Percentiles rank a stretch among this genome's conserved stretches.
Evolutionary conservation across 371 early-diverging fungal species (phyloP).

Genomic region (Syncephalastrum sp.): DNA sequence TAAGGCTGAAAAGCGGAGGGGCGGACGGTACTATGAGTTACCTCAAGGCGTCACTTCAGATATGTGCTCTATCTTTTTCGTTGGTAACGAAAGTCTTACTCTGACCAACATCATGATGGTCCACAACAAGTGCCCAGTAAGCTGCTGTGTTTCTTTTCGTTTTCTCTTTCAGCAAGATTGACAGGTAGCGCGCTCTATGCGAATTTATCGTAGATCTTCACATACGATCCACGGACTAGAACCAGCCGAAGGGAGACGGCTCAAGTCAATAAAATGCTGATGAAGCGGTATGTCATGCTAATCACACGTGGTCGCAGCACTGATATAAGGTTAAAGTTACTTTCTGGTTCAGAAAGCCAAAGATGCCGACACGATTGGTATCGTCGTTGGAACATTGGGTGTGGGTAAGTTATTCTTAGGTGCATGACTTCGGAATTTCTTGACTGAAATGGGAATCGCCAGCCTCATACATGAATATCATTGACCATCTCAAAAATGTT

Average conservation of each 20-base stretch:
- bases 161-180: not conserved
- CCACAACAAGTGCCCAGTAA: constrained; percentile 61
- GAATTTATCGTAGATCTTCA: constrained; percentile 41
- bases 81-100: constrained; percentile 82
- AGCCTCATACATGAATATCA: constrained; percentile 84
- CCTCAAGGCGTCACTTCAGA: constrained; percentile 49
- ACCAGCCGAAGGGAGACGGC: constrained; percentile 61
- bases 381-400: constrained; percentile 95
- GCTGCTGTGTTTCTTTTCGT: constrained; percentile 6
- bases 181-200: not conserved
- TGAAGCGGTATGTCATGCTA: constrained; percentile 55
- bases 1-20: constrained; percentile 26
- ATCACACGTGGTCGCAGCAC: not conserved
- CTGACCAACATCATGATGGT: constrained; percentile 88
- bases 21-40: constrained; percentile 54
- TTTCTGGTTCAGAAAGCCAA: constrained; percentile 88
- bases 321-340: constrained; percentile 43
- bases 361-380: constrained; percentile 90
- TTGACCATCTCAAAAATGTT: constrained; percentile 75
- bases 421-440: constrained; percentile 4
- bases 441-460: constrained; percentile 1
- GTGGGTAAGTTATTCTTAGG: constrained; percentile 62
- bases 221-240: constrained; percentile 64
- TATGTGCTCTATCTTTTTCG: constrained; percentile 73
- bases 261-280: constrained; percentile 68